Evolutionary conservation across 805 yeast genomes (phyloP).

Genomic region (Pichia cabralensis): DNA sequence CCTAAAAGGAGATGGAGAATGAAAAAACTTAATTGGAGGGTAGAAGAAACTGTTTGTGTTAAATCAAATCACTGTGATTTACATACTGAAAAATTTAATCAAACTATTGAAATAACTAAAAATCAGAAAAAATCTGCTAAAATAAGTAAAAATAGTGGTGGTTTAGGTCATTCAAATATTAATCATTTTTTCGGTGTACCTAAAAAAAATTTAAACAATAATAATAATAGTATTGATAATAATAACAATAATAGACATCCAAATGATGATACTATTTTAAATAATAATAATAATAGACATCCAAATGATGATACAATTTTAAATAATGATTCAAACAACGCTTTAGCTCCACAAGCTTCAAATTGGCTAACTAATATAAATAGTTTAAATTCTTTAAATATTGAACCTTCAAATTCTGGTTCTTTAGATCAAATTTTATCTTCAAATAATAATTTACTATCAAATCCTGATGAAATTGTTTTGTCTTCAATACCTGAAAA

Average conservation of each 20-base stretch:
- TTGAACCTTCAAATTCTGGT: not conserved
- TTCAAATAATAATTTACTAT: not conserved
- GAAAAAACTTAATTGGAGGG: slow-evolving; percentile 80
- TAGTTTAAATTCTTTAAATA: not conserved
- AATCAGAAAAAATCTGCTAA: slow-evolving; percentile 19
- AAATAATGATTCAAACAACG: not conserved
- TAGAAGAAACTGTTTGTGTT: slow-evolving; percentile 73
- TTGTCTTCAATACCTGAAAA: slow-evolving; percentile 2
- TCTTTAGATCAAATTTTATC: slow-evolving; percentile 5
- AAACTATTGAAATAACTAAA: slow-evolving; percentile 32
- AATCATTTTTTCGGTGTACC: slow-evolving; percentile 23
- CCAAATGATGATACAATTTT: slow-evolving; percentile 1
- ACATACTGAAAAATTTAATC: slow-evolving; percentile 43
- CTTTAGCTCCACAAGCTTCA: slow-evolving; percentile 17
- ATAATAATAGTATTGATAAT: slow-evolving; percentile 3
- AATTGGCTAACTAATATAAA: slow-evolving; percentile 20
- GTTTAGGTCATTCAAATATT: slow-evolving; percentile 17
- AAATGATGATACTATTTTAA: not conserved
- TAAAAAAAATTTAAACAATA: slow-evolving; percentile 9
- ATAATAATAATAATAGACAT: not conserved
- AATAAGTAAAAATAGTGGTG: slow-evolving; percentile 21
- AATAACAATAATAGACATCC: slow-evolving; percentile 1
- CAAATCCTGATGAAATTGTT: slow-evolving; percentile 13
- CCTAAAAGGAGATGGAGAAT: slow-evolving; percentile 76
- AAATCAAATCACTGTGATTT: slow-evolving; percentile 45